Percentiles rank a stretch among this genome's conserved stretches.
These are phyloP conservation scores for Teunomyces panamensis DNA, from an alignment of 805 yeast species.

Conservation along the genomic window DNA sequence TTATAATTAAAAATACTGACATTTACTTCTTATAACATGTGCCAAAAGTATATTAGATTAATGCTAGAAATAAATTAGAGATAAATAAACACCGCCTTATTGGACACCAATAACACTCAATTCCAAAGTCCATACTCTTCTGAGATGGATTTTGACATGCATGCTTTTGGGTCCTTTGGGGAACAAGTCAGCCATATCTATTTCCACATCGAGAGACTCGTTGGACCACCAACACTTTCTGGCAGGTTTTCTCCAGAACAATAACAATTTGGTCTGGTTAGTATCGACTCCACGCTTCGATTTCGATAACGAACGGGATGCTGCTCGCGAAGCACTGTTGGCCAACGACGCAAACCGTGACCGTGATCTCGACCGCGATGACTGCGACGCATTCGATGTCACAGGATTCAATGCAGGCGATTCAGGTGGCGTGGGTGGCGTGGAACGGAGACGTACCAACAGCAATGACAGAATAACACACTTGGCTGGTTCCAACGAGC, in stretches of 20 bases:
- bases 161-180: conserved; percentile 21
- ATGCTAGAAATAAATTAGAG: background rate
- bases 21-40: background rate
- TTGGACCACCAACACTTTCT: conserved; percentile 98
- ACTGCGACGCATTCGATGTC: conserved; percentile 35
- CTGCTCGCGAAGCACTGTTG: conserved; percentile 50
- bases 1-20: too few species aligned
- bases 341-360: conserved; percentile 65
- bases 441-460: conserved; percentile 54
- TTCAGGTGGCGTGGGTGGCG: conserved; percentile 37
- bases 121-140: conserved; percentile 97
- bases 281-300: conserved; percentile 40
- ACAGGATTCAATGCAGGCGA: conserved; percentile 42
- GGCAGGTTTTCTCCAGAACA: conserved; percentile 98
- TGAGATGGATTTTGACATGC: conserved; percentile 68
- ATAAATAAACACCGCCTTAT: conserved; percentile 16
- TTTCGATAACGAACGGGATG: conserved; percentile 57
- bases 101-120: conserved; percentile 85
- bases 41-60: conserved; percentile 1
- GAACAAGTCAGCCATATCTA: conserved; percentile 24
- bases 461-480: conserved; percentile 85
- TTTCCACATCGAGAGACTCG: conserved; percentile 47
- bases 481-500: conserved; percentile 83
- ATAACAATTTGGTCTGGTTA: conserved; percentile 58
- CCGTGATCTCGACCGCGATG: conserved; percentile 37